phyloP scores from a whole-genome alignment of 2,329 filamentous ascomycete species.

The Xylaria sp. region DNA sequence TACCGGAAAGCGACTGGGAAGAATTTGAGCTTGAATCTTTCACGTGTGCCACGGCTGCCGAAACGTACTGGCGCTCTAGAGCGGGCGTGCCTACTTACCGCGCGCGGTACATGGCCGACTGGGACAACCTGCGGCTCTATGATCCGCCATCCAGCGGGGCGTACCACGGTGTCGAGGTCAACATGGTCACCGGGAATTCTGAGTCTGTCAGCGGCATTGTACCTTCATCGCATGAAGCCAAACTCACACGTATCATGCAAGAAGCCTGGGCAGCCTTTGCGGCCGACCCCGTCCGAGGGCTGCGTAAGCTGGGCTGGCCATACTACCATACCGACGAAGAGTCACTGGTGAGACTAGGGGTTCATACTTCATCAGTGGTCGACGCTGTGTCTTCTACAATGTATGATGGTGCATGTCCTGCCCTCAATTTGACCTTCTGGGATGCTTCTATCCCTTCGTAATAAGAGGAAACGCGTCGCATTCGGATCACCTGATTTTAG shows the following conservation, averaged over 20 bases:
- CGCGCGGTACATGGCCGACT: slow-evolving; percentile 27
- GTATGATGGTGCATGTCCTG: slow-evolving; percentile 22
- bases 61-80: slow-evolving; percentile 24
- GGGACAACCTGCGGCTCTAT: slow-evolving; percentile 27
- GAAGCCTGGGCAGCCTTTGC: slow-evolving; percentile 26
- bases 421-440: slow-evolving; percentile 18
- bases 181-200: slow-evolving; percentile 30
- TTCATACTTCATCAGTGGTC: slow-evolving; percentile 18
- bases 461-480: not conserved
- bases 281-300: slow-evolving; percentile 14
- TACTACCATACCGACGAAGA: slow-evolving; percentile 14
- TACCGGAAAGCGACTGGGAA: slow-evolving; percentile 27
- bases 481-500: not conserved
- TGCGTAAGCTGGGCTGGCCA: slow-evolving; percentile 22
- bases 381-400: slow-evolving; percentile 22
- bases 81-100: slow-evolving; percentile 17
- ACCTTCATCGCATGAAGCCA: not conserved
- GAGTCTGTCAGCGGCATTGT: slow-evolving; percentile 23
- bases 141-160: slow-evolving; percentile 26
- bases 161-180: slow-evolving; percentile 31
- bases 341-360: slow-evolving; percentile 23
- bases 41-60: slow-evolving; percentile 27
- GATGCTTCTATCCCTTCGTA: slow-evolving; percentile 20
- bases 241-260: slow-evolving; percentile 23
- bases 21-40: slow-evolving; percentile 28